Base-by-base conservation (phyloP, 192 early-diverging fungal species). In the Coemansia sp. region DNA sequence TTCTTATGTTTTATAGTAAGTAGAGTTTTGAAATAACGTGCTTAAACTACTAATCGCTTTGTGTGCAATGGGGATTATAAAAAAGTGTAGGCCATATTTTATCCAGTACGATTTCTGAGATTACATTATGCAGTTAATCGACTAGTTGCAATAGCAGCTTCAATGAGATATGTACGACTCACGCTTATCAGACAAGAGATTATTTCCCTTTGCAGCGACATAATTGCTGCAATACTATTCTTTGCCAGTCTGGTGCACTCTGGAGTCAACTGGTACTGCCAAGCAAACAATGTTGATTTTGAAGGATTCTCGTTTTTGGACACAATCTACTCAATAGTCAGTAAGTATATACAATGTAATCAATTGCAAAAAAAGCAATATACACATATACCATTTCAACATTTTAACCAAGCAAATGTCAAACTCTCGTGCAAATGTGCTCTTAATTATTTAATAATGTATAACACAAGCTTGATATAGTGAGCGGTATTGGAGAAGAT, bases 161-260 rank as follows among this genome's bases (percentile, higher is more conserved):
- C 65, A 1, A 60, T 62, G 18, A 57, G 58, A 2, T 67, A 55
- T 27, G 19, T 79, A 7, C 62, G 53, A 14, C 63, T 83, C 12
- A 69, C 76, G 4, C 41, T 69, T 0, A 72, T 83, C 14, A 56
- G 73, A 16, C 69, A 74, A 22, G 73, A 83, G 48, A 68, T 70
- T 7, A 30, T 69, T 1, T 61, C 68, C 12, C 55, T 83, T 8
- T 70, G 59, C n/a, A 61, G 73, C 38, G 76, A 78, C 48, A 72
- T 83, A 7, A 57, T 71, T 7, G 69, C 70, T 10, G 69, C 70
- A 7, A 71, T 83, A 5, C 23, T 83, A 56, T 53, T 61, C 16
- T 70, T 79, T 56, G 76, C 76, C 47, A 74, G 76, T 54, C 41
- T 72, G 0, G 63, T 83, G n/a, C 76, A 83, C 30, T 72, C 81